Evolutionary conservation across 2,329 filamentous ascomycete genomes (phyloP), one percentile per base, ranked within the genome.

Genomic region (Aureobasidium uvarum): DNA sequence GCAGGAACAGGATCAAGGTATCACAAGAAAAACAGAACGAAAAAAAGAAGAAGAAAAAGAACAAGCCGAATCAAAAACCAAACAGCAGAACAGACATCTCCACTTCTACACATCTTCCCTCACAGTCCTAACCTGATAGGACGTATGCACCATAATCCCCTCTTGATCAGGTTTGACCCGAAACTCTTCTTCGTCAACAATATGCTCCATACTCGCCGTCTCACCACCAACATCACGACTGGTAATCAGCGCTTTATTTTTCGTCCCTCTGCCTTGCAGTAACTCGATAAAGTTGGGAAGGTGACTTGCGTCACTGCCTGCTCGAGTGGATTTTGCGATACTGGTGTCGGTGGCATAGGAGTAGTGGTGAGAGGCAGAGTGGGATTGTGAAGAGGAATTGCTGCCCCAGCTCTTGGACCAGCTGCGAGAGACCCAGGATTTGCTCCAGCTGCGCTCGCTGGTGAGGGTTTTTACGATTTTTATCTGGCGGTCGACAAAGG

Each of bases 141-240:
- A 63, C n/a, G 60, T 63, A 45, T 63, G 60, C 25, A 63, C 60
- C 60, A 63, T 63, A 25, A 63, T 63, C 5, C 60, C 60, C 18
- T 63, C 60, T 48, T 60, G 43, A 2, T 48, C 33, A 41, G 58
- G 43, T 18, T 23, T 38, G n/a, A 13, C 8, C 2, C 14, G 16
- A 10, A n/a, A 54, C 45, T 51, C 58, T 1, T 50, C 43, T 16
- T 62, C 58, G 18, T 31, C 38, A 16, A 52, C 25, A 25, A 63
- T 62, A 51, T 62, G 59, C 18, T 54, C 60, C 46, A 63, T 54
- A 33, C 48, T 63, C 25, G 16, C 60, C 60, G 38, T 4, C 2
- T 63, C 60, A 25, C 14, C 23, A 13, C 20, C 59, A 14, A 41
- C 36, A 36, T 63, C 60, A 25, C 45, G 20, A 18, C 48, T 54